Conservation (phyloP, 163 green algal genomes). For the Volvox carteri region DNA sequence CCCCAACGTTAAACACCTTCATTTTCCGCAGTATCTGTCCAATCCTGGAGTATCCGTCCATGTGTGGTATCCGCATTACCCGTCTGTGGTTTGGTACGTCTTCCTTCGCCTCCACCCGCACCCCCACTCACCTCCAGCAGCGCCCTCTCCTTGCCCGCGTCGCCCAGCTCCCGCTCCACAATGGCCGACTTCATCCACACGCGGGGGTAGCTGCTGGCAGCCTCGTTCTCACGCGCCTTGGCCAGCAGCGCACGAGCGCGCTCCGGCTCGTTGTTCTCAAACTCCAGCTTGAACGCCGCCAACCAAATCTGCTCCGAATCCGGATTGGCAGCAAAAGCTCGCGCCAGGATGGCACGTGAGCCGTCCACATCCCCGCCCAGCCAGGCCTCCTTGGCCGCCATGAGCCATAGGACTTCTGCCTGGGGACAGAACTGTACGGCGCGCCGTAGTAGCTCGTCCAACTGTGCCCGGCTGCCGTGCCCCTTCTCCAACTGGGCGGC, state of each 20-base stretch:
- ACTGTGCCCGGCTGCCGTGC: slow-evolving; percentile 79
- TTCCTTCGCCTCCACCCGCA: no score
- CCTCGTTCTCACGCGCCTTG: slow-evolving; percentile 81
- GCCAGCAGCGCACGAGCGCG: slow-evolving; percentile 77
- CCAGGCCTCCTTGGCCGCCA: slow-evolving; percentile 98
- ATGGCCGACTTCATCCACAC: slow-evolving; percentile 99
- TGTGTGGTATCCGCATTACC: no score
- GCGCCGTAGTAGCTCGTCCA: slow-evolving; percentile 88
- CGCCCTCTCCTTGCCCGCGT: slow-evolving; percentile 64
- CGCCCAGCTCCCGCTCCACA: slow-evolving; percentile 90
- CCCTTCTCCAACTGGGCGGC: slow-evolving; percentile 94
- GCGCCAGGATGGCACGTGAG: slow-evolving; percentile 84
- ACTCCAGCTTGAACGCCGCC: slow-evolving; percentile 98
- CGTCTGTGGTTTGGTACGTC: no score
- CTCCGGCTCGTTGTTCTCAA: slow-evolving; percentile 92
- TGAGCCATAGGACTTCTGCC: slow-evolving; percentile 97
- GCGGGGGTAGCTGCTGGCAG: slow-evolving; percentile 69
- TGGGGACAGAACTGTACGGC: slow-evolving; percentile 84
- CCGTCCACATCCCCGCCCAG: slow-evolving; percentile 77
- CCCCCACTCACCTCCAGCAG: slow-evolving; percentile 78
- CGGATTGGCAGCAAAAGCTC: slow-evolving; percentile 91
- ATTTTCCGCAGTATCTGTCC: no score
- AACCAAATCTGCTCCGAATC: slow-evolving; percentile 97
- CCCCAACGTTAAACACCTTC: no score
- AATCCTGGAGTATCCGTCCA: no score